Base-by-base conservation (phyloP, 2,329 filamentous ascomycete species). In the Phialemoniopsis sp. region DNA sequence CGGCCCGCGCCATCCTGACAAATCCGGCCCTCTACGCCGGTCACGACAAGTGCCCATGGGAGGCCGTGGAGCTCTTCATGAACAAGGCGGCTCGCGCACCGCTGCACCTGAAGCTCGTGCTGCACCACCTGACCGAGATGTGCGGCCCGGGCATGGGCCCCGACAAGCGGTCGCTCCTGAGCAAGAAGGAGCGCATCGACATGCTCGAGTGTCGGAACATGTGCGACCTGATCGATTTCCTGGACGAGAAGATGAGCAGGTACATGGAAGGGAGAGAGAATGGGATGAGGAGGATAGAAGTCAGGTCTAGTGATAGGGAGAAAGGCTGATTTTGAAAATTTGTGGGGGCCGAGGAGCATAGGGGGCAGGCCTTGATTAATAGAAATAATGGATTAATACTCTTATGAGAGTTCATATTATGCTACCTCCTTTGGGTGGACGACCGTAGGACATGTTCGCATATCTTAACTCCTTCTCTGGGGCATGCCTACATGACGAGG, bases 51-150 rank as follows among this genome's bases (percentile, higher is more conserved):
- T 83, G 80, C 45, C 74, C 80, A 3, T 81, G 76, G 74, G 70
- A 76, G 35, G 80, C 76, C 2, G 72, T 86, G 17, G 77, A 81
- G 52, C 60, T 65, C 13, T 85, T 87, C 55, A 64, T 87, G 63
- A 72, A 66, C 43, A 72, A 76, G 43, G 72, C 72, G 9, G 70
- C 77, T 9, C 65, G 67, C 30, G 67, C 67, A 2, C 81, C 82
- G 6, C 63, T 86, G 19, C 81, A 80, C 3, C 72, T 78, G 46
- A 80, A 82, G 56, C 62, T 87, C 32, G 72, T 76, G 5, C 64
- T 80, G 41, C 82, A 87, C 55, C 83, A 87, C 55, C 55, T 87
- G 19, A 70, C 67, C 41, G 80, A 87, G 62, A 87, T 87, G 82
- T 75, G 70, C 46, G 70, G 66, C 2, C 73, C 76, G 5, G 77